Evolutionary conservation across 129 eudicot genomes (phyloP).

Genomic region (Kitagawia praeruptora): DNA sequence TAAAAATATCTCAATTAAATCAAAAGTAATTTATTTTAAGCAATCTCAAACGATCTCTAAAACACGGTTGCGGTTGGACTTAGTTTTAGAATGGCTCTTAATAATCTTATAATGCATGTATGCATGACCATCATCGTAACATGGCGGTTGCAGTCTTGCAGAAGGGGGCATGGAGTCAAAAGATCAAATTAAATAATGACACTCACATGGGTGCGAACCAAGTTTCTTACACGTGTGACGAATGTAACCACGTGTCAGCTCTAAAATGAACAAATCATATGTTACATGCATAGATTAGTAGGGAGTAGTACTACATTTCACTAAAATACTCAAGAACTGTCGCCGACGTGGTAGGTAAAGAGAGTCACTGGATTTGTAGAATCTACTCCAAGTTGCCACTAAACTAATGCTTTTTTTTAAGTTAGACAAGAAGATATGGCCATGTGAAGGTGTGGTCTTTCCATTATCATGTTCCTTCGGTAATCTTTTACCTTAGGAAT

Average conservation of each 20-base stretch:
- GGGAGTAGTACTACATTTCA: neutral
- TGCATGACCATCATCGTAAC: neutral
- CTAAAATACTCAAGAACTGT: neutral
- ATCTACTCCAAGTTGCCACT: slow-evolving; percentile 4
- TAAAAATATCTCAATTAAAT: too few relatives aligned
- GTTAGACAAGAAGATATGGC: neutral
- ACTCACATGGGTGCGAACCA: neutral
- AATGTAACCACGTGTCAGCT: neutral
- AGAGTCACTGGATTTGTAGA: neutral
- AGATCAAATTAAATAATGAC: neutral
- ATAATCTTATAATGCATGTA: neutral
- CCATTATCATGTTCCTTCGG: neutral
- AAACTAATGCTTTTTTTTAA: neutral
- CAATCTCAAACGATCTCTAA: too few relatives aligned
- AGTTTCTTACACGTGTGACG: slow-evolving; percentile 8
- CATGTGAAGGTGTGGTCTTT: slow-evolving; percentile 4
- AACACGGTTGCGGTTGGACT: too few relatives aligned
- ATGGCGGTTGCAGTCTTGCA: slow-evolving; percentile 6
- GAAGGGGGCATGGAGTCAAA: neutral
- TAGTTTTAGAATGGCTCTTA: too few relatives aligned
- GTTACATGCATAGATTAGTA: slow-evolving; percentile 2
- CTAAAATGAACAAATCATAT: neutral
- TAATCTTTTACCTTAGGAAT: too few relatives aligned
- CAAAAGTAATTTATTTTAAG: too few relatives aligned
- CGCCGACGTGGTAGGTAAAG: neutral